Evolutionary conservation across 225 moss, liverwort and hornwort genomes (phyloP).

Genomic region (Rhytidiadelphus loreus): DNA sequence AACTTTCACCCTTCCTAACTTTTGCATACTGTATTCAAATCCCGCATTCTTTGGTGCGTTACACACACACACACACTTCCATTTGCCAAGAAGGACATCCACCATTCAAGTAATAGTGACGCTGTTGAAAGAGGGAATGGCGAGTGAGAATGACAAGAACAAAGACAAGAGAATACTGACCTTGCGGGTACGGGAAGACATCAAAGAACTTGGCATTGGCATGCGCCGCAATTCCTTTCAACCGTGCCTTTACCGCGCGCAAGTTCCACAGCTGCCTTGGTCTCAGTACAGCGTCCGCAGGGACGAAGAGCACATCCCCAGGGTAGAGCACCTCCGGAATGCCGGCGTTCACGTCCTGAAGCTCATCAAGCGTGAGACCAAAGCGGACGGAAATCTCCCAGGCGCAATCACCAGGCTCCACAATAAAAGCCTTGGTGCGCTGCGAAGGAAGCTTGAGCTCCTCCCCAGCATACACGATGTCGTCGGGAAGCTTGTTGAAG

Average conservation of each 20-base stretch:
- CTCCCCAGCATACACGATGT: conserved; percentile 38
- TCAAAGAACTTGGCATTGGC: conserved; percentile 75
- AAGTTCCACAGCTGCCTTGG: conserved; percentile 53
- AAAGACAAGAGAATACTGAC: background rate
- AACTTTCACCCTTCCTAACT: background rate
- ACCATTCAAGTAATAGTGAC: background rate
- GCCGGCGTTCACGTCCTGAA: conserved; percentile 40
- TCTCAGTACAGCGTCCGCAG: conserved; percentile 56
- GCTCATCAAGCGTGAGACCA: conserved; percentile 65
- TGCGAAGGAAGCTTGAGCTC: conserved; percentile 26
- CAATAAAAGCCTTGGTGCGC: conserved; percentile 51
- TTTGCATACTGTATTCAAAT: background rate
- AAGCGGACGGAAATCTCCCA: conserved; percentile 84
- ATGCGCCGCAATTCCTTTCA: conserved; percentile 39
- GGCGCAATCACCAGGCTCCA: conserved; percentile 62
- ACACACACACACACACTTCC: background rate
- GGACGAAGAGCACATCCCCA: conserved; percentile 64
- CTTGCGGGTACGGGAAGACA: conserved; percentile 72
- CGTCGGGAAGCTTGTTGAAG: conserved; percentile 21
- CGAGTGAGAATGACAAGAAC: background rate
- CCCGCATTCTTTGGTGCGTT: background rate
- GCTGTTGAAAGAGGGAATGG: background rate
- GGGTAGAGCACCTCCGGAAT: conserved; percentile 63
- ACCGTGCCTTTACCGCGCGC: conserved; percentile 15
- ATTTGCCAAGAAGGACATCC: background rate